Conservation (phyloP, 2,329 filamentous ascomycete genomes). For the Nemania sp. region DNA sequence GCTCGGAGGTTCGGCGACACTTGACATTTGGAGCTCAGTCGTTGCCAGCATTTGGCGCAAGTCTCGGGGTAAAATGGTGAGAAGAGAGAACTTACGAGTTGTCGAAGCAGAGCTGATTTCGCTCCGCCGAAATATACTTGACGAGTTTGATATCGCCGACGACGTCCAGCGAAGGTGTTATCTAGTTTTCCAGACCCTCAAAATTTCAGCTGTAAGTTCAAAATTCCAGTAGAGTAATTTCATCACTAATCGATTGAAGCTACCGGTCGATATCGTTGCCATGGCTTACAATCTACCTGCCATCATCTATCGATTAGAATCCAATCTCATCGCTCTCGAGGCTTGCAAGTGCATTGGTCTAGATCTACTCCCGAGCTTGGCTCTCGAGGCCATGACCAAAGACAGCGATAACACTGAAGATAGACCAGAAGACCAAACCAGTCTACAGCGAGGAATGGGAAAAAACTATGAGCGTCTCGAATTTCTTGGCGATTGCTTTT, state of each 20-base stretch:
- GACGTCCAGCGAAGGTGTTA: constrained; percentile 59
- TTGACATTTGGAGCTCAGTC: constrained; percentile 80
- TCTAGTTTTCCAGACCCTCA: constrained; percentile 76
- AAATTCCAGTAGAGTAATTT: background rate
- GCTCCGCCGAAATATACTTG: constrained; percentile 82
- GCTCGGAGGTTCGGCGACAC: constrained; percentile 38
- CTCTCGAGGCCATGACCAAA: constrained; percentile 90
- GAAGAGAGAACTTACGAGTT: constrained; percentile 77
- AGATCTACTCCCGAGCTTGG: constrained; percentile 66
- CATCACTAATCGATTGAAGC: constrained; percentile 47
- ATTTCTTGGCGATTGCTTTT: constrained; percentile 88
- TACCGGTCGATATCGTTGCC: constrained; percentile 70
- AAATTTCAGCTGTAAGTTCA: constrained; percentile 71
- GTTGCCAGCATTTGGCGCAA: constrained; percentile 77
- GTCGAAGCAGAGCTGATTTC: constrained; percentile 74
- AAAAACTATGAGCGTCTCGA: constrained; percentile 94
- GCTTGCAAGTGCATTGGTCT: constrained; percentile 70
- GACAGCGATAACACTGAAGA: constrained; percentile 85
- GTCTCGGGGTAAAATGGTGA: constrained; percentile 54
- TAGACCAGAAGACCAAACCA: constrained; percentile 66
- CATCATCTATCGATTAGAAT: constrained; percentile 82
- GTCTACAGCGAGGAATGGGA: constrained; percentile 84
- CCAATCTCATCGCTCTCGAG: constrained; percentile 78
- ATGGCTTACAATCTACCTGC: constrained; percentile 80
- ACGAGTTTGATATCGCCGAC: constrained; percentile 63